phyloP scores from a whole-genome alignment of 805 yeast species.

The Lipomyces yamadae region DNA sequence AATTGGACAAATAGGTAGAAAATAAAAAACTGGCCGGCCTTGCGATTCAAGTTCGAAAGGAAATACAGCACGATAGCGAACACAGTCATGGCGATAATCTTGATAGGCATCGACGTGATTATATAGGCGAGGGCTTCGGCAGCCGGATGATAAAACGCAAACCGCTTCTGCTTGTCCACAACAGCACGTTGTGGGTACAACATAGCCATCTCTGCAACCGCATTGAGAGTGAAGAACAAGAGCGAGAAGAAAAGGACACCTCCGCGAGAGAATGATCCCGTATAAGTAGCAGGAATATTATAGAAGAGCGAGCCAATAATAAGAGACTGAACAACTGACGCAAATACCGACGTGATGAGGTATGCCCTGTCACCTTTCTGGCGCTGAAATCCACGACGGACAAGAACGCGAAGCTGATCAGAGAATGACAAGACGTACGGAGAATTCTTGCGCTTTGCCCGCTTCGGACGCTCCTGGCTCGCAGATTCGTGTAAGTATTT shows the following conservation, averaged over 20 bases:
- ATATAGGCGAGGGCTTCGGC: constrained; percentile 69
- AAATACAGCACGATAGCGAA: constrained; percentile 60
- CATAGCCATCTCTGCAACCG: constrained; percentile 52
- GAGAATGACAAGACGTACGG: constrained; percentile 52
- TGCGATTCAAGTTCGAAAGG: constrained; percentile 57
- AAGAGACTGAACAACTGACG: constrained; percentile 60
- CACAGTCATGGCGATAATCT: constrained; percentile 50
- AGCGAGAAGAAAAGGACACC: constrained; percentile 66
- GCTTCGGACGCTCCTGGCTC: constrained; percentile 48
- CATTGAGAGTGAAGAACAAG: constrained; percentile 53
- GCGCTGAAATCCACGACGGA: constrained; percentile 49
- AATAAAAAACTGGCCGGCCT: constrained; percentile 60
- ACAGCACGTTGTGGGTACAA: constrained; percentile 57
- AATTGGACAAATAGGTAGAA: constrained; percentile 52
- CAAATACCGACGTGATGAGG: constrained; percentile 52
- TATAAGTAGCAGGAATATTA: constrained; percentile 55
- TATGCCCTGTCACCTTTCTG: constrained; percentile 61
- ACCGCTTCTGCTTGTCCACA: constrained; percentile 62
- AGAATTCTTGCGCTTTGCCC: constrained; percentile 50
- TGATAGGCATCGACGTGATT: constrained; percentile 62
- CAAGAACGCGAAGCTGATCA: constrained; percentile 52
- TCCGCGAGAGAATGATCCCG: constrained; percentile 66
- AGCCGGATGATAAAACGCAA: constrained; percentile 63
- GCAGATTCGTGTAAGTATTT: constrained; percentile 47
- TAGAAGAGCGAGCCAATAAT: constrained; percentile 67